Evolutionary conservation across 2,329 filamentous ascomycete species (phyloP), one percentile per base, ranked within the genome.

Genomic region (Sordariomycetes sp.): DNA sequence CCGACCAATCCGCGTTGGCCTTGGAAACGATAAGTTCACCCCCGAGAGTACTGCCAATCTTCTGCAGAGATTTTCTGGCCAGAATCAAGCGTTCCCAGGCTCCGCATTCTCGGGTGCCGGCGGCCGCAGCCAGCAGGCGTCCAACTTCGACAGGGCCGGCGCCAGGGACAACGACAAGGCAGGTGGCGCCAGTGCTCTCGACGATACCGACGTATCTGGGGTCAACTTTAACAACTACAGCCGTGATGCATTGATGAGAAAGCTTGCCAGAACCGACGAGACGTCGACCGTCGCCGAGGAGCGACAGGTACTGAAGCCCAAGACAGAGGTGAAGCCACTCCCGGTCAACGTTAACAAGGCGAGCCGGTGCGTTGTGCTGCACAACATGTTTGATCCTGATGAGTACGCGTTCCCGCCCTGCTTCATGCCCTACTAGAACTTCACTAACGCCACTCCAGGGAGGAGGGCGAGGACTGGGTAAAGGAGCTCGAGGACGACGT

Each of bases 201-300:
- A 99, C 73, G 94, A 99, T 69, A 95, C 91, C 61, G 94, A 99
- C 71, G 94, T 99, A 69, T 90, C 89, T 55, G 94, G 94, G 68
- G 92, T 99, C 73, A 97, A 97, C 75, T 97, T 97, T 86, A 96
- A 90, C 81, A 96, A 96, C 73, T 96, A 95, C 77, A 96, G 90
- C 79, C 89, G 94, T 75, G 90, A 97, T 76, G 89, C 91, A 68
- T 85, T 99, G 74, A 99, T 99, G 94, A 85, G 90, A 72, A 96
- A 97, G 76, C 88, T 99, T 73, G 91, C 94, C 69, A 86, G 94
- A 79, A 92, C 88, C 75, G 91, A 97, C 74, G 90, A 97, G 69
- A 78, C 84, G 63, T 74, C 78, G 61, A 74, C 79, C 56, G 58
- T 58, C 17, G 45, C 58, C 64, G 82, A 86, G 64, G 84, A 89